Percentiles rank a stretch among this genome's conserved stretches.
Conservation (phyloP, 345 rosid species). For the Lumnitzera racemosa region DNA sequence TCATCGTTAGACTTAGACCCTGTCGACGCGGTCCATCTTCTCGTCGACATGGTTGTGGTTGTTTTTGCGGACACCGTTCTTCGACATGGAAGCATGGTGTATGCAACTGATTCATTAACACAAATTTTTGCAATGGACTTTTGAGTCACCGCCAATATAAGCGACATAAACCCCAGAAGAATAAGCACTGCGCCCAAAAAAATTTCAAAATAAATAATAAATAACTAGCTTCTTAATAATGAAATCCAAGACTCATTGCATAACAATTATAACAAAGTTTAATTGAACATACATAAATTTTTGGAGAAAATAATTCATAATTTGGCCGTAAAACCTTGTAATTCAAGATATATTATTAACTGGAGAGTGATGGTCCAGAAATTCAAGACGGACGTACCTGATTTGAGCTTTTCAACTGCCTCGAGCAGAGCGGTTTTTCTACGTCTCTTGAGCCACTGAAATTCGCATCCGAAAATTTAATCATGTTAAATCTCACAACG, state of each 20-base stretch:
- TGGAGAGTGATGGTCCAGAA: background rate
- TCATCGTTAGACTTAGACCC: background rate
- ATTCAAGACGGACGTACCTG: conserved; percentile 21
- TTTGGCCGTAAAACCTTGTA: background rate
- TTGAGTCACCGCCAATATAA: conserved; percentile 43
- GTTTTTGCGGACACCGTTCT: conserved; percentile 1
- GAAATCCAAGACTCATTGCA: background rate
- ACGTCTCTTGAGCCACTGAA: conserved; percentile 47
- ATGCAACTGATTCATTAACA: conserved; percentile 33
- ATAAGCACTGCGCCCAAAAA: conserved; percentile 43
- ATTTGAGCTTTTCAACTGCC: conserved; percentile 63
- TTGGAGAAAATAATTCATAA: too few species aligned
- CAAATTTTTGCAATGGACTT: conserved; percentile 50
- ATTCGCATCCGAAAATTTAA: too few species aligned
- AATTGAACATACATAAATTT: too few species aligned
- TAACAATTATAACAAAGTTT: background rate
- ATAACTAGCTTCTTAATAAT: background rate
- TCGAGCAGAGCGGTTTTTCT: conserved; percentile 48
- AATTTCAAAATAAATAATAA: background rate
- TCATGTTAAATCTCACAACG: too few species aligned
- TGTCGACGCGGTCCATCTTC: background rate
- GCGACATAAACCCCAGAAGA: conserved; percentile 75
- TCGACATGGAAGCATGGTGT: conserved; percentile 56
- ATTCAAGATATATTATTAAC: background rate
- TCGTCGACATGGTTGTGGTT: conserved; percentile 8